Evolutionary conservation across 2,329 filamentous ascomycete genomes (phyloP).

Genomic region (Colletotrichum costaricense): DNA sequence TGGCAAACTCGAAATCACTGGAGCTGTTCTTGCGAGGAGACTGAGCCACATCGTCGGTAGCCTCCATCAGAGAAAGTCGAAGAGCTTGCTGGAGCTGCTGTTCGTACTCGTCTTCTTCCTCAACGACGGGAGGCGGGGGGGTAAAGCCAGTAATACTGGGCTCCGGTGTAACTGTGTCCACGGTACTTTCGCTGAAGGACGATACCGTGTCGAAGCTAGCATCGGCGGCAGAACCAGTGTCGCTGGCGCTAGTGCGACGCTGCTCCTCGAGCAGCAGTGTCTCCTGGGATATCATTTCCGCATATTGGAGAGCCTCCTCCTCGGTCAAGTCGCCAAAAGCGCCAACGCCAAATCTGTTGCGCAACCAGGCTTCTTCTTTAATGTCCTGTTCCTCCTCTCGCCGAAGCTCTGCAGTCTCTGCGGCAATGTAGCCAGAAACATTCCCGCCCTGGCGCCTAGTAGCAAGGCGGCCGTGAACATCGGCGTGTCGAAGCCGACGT

Average conservation of each 20-base stretch:
- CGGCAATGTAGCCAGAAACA: constrained; percentile 84
- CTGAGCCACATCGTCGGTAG: constrained; percentile 58
- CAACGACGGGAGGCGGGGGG: constrained; percentile 45
- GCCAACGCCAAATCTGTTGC: constrained; percentile 85
- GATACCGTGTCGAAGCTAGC: constrained; percentile 56
- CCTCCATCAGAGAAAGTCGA: constrained; percentile 69
- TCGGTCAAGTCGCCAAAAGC: constrained; percentile 72
- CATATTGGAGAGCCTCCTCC: constrained; percentile 73
- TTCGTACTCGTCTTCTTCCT: constrained; percentile 67
- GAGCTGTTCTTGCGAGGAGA: constrained; percentile 58
- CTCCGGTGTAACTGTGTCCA: constrained; percentile 66
- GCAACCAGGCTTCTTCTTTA: constrained; percentile 77
- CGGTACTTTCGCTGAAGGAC: constrained; percentile 53
- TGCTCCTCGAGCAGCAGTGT: constrained; percentile 67
- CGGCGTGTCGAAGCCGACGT: constrained; percentile 79
- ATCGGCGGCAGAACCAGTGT: constrained; percentile 62
- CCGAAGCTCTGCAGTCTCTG: constrained; percentile 85
- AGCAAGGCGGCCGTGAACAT: constrained; percentile 62
- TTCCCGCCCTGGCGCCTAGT: constrained; percentile 71
- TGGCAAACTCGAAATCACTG: constrained; percentile 62
- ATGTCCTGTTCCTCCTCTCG: constrained; percentile 75
- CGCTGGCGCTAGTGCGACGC: constrained; percentile 62
- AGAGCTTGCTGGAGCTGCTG: constrained; percentile 72
- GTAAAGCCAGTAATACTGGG: constrained; percentile 59
- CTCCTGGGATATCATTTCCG: constrained; percentile 75